Conservation (phyloP, 768 basidiomycete species). For the Mycena sanguinolenta region DNA sequence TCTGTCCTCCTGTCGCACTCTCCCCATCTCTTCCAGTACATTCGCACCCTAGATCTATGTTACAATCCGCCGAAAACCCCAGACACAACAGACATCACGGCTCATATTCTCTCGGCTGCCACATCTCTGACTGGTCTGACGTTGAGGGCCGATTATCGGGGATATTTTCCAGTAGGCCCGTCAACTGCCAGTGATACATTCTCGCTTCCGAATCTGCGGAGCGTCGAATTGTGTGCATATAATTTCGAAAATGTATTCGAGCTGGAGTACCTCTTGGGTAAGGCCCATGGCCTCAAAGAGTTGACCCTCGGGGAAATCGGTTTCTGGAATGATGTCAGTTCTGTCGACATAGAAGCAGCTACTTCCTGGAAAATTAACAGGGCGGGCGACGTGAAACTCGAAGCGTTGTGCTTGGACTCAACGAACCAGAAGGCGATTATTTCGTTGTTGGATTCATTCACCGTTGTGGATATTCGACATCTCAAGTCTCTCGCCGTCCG, state of each 20-base stretch:
- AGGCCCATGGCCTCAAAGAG: neutral
- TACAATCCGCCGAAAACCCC: too few species aligned
- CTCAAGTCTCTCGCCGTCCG: neutral
- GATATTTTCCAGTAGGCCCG: neutral
- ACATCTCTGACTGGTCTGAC: neutral
- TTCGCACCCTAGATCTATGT: conserved; percentile 4
- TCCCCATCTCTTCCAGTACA: conserved; percentile 6
- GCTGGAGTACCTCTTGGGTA: conserved; percentile 2
- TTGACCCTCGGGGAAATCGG: neutral
- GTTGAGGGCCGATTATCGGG: neutral
- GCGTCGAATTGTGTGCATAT: neutral
- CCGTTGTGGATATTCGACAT: conserved; percentile 2
- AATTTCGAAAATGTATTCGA: neutral
- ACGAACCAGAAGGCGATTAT: neutral
- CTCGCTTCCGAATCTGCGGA: neutral
- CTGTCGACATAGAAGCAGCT: too few species aligned
- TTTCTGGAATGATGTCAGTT: neutral
- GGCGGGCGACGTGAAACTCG: neutral
- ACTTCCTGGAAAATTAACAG: too few species aligned
- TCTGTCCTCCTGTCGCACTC: neutral
- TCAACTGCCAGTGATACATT: neutral
- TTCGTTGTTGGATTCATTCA: neutral
- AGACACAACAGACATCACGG: neutral
- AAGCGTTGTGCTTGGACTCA: neutral
- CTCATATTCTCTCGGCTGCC: neutral